Conservation (phyloP, 2,329 filamentous ascomycete species). For the Tolypocladium tropicale region DNA sequence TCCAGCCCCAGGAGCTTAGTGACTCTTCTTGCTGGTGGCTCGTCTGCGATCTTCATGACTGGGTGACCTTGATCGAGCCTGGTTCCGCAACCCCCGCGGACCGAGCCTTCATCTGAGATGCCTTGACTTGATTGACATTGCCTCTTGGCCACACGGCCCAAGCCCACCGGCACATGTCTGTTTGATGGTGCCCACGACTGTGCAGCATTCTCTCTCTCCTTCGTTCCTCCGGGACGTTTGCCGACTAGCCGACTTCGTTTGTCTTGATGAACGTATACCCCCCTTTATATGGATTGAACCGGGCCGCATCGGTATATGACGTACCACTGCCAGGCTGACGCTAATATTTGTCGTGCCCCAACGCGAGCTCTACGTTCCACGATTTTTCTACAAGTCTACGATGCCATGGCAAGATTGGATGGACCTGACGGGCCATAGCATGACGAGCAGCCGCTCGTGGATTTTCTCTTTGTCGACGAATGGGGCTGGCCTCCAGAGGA, state of each 20-base stretch:
- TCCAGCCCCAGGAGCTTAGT: conserved; percentile 26
- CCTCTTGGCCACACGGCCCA: conserved; percentile 13
- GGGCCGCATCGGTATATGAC: background rate
- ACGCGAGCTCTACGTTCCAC: background rate
- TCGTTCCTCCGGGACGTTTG: conserved; percentile 2
- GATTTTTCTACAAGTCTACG: background rate
- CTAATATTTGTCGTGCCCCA: background rate
- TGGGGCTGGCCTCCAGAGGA: background rate
- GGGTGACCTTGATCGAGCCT: conserved; percentile 23
- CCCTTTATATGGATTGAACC: conserved; percentile 1
- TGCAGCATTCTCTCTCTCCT: conserved; percentile 15
- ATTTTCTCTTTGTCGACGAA: background rate
- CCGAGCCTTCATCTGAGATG: conserved; percentile 15
- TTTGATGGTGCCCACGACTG: conserved; percentile 20
- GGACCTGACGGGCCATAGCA: background rate
- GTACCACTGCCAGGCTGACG: background rate
- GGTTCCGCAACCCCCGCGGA: conserved; percentile 3
- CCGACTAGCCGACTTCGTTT: conserved; percentile 3
- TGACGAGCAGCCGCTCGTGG: background rate
- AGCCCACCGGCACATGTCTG: conserved; percentile 14
- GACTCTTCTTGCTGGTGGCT: conserved; percentile 14
- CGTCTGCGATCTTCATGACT: conserved; percentile 15
- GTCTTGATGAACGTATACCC: conserved; percentile 12
- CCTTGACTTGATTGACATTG: conserved; percentile 22
- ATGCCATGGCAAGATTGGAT: background rate